Evolutionary conservation across 768 basidiomycete genomes (phyloP).

Genomic region (Kwoniella dendrophila): DNA sequence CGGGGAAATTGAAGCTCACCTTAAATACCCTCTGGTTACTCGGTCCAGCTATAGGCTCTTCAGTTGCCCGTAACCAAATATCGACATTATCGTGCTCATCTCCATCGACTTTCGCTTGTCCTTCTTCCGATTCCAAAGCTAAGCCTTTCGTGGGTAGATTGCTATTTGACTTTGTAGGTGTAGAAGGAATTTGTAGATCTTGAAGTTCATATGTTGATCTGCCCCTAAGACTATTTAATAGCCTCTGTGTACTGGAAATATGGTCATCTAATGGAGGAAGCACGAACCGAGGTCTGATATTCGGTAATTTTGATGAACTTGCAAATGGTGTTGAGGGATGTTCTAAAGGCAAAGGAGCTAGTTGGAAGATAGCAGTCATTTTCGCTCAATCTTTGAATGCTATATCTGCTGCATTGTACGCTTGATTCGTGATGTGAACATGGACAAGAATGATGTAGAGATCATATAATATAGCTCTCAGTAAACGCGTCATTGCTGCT

Average conservation of each 20-base stretch:
- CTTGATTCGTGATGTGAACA: too few relatives aligned
- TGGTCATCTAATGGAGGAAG: constrained; percentile 36
- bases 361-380: constrained; percentile 17
- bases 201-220: constrained; percentile 14
- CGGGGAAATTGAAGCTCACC: not conserved
- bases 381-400: not conserved
- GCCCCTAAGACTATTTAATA: constrained; percentile 29
- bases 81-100: not conserved
- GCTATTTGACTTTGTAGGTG: not conserved
- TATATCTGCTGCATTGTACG: not conserved
- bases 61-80: constrained; percentile 11
- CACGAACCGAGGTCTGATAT: constrained; percentile 21
- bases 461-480: too few relatives aligned
- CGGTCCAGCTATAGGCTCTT: constrained; percentile 13
- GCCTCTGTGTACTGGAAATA: constrained; percentile 30
- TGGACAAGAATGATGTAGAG: too few relatives aligned
- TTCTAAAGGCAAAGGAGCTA: constrained; percentile 3
- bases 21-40: constrained; percentile 11
- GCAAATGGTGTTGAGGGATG: not conserved
- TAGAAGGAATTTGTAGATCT: not conserved
- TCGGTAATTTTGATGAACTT: not conserved
- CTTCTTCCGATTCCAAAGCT: not conserved
- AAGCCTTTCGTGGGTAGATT: not conserved
- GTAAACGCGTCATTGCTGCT: constrained; percentile 2
- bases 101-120: not conserved